Conservation (phyloP, 257 asterid species). For the Mitragyna speciosa region DNA sequence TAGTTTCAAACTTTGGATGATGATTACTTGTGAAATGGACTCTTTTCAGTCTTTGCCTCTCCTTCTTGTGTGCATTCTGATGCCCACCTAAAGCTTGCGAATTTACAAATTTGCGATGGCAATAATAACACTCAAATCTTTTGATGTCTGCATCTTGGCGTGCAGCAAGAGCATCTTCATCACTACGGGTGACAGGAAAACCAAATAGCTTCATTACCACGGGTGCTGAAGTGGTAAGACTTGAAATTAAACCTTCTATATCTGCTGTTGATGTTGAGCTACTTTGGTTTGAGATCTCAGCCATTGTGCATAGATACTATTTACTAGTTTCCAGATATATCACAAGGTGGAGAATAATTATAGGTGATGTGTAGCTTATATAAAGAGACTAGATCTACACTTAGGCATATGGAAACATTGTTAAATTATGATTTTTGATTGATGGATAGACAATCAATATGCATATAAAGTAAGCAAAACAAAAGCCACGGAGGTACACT, state of each 20-base stretch:
- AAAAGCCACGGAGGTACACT: neutral
- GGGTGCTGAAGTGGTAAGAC: conserved; percentile 28
- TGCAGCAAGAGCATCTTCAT: conserved; percentile 12
- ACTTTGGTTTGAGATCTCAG: conserved; percentile 36
- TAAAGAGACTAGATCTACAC: neutral
- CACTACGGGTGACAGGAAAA: conserved; percentile 31
- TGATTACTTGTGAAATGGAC: conserved; percentile 34
- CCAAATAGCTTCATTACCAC: conserved; percentile 57
- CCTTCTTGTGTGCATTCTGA: conserved; percentile 89
- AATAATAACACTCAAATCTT: conserved; percentile 66
- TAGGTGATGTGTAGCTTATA: neutral
- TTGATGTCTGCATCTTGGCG: conserved; percentile 26
- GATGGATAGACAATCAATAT: neutral
- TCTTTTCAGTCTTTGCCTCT: conserved; percentile 58
- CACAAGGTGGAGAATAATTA: neutral
- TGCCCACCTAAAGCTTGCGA: conserved; percentile 87
- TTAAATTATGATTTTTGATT: conserved; percentile 4
- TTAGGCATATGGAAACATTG: neutral
- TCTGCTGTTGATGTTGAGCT: conserved; percentile 26
- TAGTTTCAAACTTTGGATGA: conserved; percentile 38
- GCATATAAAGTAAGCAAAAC: conserved; percentile 11
- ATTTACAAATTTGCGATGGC: conserved; percentile 53
- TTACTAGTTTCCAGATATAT: neutral
- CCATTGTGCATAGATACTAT: conserved; percentile 34
- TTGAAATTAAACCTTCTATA: conserved; percentile 22